Percentiles rank a stretch among this genome's conserved stretches.
phyloP scores from a whole-genome alignment of 306 rosid species.

The Medicago lupulina region DNA sequence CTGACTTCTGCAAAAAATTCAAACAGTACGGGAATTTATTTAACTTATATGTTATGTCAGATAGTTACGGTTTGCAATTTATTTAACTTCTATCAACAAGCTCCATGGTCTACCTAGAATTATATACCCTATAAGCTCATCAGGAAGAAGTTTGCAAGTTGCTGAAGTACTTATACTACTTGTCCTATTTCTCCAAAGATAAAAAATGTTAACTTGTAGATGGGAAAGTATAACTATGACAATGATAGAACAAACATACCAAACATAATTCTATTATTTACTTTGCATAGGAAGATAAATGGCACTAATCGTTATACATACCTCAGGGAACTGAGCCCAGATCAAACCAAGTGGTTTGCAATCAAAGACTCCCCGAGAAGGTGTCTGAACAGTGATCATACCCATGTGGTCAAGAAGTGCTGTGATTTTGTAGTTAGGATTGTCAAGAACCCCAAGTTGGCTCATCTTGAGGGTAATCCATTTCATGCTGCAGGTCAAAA shows the following conservation, averaged over 20 bases:
- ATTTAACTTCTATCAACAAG: neutral
- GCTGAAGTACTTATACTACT: neutral
- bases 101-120: constrained; percentile 3
- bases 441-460: constrained; percentile 88
- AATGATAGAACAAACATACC: constrained; percentile 2
- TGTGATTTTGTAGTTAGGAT: constrained; percentile 93
- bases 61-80: constrained; percentile 18
- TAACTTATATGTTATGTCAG: neutral
- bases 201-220: neutral
- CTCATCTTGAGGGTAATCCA: constrained; percentile 95
- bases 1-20: neutral
- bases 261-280: constrained; percentile 12
- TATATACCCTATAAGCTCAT: constrained; percentile 27
- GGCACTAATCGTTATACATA: constrained; percentile 37
- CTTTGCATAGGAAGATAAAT: constrained; percentile 21
- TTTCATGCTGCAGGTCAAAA: constrained; percentile 72
- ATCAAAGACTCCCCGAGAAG: constrained; percentile 85
- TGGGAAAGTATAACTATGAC: constrained; percentile 12
- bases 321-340: constrained; percentile 97
- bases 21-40: neutral
- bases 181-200: neutral
- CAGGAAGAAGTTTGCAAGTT: neutral
- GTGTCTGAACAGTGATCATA: constrained; percentile 91
- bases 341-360: constrained; percentile 98
- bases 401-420: constrained; percentile 91